These are phyloP conservation scores for Castanopsis chinensis DNA, from an alignment of 306 rosid genomes.

Conservation along the genomic window DNA sequence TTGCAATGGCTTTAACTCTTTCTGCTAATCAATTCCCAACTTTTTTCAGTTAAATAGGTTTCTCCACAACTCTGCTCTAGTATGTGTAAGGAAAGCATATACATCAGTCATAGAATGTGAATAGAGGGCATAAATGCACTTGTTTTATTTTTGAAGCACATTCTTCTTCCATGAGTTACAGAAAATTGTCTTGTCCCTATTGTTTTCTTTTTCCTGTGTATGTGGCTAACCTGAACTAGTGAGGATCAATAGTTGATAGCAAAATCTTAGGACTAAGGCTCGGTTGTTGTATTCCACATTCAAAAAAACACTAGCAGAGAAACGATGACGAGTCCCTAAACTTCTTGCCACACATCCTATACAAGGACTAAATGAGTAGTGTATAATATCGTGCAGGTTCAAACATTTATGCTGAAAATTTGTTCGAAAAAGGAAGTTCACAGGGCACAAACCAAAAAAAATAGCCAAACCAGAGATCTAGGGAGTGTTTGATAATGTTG, in stretches of 20 bases:
- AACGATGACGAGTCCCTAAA: not conserved
- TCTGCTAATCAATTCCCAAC: slow-evolving; percentile 29
- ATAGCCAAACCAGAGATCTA: not conserved
- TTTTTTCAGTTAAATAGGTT: slow-evolving; percentile 22
- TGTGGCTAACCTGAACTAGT: no score
- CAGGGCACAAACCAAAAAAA: not conserved
- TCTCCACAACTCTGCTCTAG: slow-evolving; percentile 10
- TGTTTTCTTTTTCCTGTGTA: slow-evolving; percentile 2
- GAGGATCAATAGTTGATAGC: no score
- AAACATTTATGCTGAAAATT: not conserved
- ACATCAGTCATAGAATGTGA: slow-evolving; percentile 15
- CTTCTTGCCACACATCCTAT: not conserved
- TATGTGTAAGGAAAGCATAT: slow-evolving; percentile 25
- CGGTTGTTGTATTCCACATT: not conserved
- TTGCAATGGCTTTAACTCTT: slow-evolving; percentile 58
- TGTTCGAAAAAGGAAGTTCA: not conserved
- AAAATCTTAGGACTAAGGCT: no score
- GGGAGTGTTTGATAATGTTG: no score
- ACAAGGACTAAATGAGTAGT: not conserved
- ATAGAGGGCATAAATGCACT: slow-evolving; percentile 18
- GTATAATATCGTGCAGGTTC: not conserved
- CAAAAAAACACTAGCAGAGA: not conserved
- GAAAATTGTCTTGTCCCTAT: slow-evolving; percentile 13
- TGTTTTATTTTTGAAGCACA: slow-evolving; percentile 22
- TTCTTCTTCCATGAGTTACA: slow-evolving; percentile 22